Evolutionary conservation across 768 basidiomycete species (phyloP).

Genomic region (Mrakia hoshinonis): DNA sequence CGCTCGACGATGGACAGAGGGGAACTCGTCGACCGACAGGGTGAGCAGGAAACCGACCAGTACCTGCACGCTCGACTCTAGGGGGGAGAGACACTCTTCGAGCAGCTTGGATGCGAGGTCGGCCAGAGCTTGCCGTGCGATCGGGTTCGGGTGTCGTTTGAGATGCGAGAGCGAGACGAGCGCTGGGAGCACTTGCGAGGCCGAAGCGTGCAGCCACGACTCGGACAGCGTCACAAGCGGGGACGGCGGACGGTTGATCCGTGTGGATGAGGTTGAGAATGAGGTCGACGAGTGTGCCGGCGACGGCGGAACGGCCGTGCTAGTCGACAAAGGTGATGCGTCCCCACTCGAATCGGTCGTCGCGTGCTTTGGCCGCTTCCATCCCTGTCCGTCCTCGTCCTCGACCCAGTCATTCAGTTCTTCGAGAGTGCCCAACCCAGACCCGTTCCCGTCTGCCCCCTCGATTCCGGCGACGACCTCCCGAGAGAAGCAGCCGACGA

Average conservation of each 20-base stretch:
- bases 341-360: slow-evolving; percentile 10
- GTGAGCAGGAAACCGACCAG: slow-evolving; percentile 22
- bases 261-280: slow-evolving; percentile 21
- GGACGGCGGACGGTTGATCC: slow-evolving; percentile 21
- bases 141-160: slow-evolving; percentile 60
- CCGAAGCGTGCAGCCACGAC: slow-evolving; percentile 71
- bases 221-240: slow-evolving; percentile 52
- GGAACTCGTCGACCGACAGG: slow-evolving; percentile 34
- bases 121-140: slow-evolving; percentile 54
- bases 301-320: slow-evolving; percentile 4
- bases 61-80: slow-evolving; percentile 15
- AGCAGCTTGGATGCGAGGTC: slow-evolving; percentile 53
- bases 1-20: slow-evolving; percentile 29
- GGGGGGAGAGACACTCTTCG: slow-evolving; percentile 30
- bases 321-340: slow-evolving; percentile 20
- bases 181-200: slow-evolving; percentile 74
- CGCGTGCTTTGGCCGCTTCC: slow-evolving; percentile 30
- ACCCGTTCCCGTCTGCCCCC: slow-evolving; percentile 31
- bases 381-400: slow-evolving; percentile 23
- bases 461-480: slow-evolving; percentile 20
- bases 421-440: slow-evolving; percentile 34
- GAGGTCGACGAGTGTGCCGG: slow-evolving; percentile 26
- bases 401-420: slow-evolving; percentile 36
- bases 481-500: slow-evolving; percentile 5
- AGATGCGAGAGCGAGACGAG: slow-evolving; percentile 65